phyloP scores from a whole-genome alignment of 2,329 filamentous ascomycete species.

The Curvularia verruculosa region DNA sequence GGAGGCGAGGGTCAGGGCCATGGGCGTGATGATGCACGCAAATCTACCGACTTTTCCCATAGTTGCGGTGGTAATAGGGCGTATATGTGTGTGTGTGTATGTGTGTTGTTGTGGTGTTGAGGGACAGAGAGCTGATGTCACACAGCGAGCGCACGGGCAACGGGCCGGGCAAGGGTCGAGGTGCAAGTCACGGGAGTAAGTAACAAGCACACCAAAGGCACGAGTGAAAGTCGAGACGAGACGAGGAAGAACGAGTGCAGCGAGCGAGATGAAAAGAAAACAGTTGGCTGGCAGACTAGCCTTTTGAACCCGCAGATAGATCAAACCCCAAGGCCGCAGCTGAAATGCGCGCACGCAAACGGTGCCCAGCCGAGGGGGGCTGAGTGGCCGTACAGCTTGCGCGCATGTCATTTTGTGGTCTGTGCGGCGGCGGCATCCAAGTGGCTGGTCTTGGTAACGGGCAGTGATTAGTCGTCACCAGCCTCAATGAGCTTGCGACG shows the following conservation, averaged over 20 bases:
- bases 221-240: not conserved
- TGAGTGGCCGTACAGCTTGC: slow-evolving; percentile 18
- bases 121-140: slow-evolving; percentile 12
- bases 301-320: slow-evolving; percentile 14
- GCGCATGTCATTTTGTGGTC: not conserved
- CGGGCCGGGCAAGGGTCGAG: not conserved
- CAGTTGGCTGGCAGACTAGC: not conserved
- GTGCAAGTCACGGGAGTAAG: not conserved
- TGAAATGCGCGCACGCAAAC: slow-evolving; percentile 17
- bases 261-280: slow-evolving; percentile 1
- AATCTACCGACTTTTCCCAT: slow-evolving; percentile 80
- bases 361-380: slow-evolving; percentile 21
- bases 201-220: not conserved
- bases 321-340: slow-evolving; percentile 11
- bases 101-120: slow-evolving; percentile 2
- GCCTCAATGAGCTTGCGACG: slow-evolving; percentile 31
- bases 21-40: slow-evolving; percentile 85
- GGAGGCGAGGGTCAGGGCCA: slow-evolving; percentile 77
- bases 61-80: slow-evolving; percentile 32
- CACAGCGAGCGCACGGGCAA: slow-evolving; percentile 8
- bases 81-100: not conserved
- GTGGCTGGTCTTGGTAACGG: slow-evolving; percentile 13
- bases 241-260: slow-evolving; percentile 1
- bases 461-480: slow-evolving; percentile 20
- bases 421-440: slow-evolving; percentile 16